Percentiles rank a stretch among this genome's conserved stretches.
Evolutionary conservation across 257 asterid species (phyloP).

Genomic region (Rehmannia glutinosa): DNA sequence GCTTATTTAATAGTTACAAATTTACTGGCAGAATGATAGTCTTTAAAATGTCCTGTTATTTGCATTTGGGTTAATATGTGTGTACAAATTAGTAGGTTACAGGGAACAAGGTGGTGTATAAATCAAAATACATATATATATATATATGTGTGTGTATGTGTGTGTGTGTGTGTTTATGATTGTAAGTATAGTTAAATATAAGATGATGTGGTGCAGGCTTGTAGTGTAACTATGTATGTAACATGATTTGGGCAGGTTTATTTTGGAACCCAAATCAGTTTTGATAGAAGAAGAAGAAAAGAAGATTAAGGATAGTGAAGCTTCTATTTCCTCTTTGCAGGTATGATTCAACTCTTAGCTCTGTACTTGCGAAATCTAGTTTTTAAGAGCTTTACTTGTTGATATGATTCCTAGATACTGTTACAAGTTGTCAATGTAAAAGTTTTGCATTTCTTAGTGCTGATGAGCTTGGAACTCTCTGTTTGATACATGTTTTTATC

Average conservation of each 20-base stretch:
- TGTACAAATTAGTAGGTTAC: background rate
- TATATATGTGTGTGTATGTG: too few species aligned
- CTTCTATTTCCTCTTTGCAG: constrained; percentile 72
- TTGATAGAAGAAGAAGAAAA: constrained; percentile 80
- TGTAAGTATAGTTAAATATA: background rate
- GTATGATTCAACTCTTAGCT: constrained; percentile 28
- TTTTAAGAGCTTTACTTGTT: background rate
- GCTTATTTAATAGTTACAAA: constrained; percentile 92
- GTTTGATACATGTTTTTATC: too few species aligned
- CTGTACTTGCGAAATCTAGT: background rate
- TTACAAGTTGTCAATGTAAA: background rate
- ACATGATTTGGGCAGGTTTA: too few species aligned
- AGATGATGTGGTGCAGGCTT: constrained; percentile 13
- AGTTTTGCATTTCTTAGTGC: background rate
- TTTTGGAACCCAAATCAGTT: constrained; percentile 75
- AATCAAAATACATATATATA: background rate
- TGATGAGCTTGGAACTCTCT: background rate
- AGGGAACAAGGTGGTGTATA: background rate
- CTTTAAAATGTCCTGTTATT: background rate
- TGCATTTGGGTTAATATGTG: background rate
- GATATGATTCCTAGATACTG: background rate
- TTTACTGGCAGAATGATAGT: constrained; percentile 72
- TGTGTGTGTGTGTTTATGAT: background rate
- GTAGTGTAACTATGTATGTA: too few species aligned
- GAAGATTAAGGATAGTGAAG: constrained; percentile 79